Conservation (phyloP, 768 basidiomycete species). For the Leucosporidium scottii region DNA sequence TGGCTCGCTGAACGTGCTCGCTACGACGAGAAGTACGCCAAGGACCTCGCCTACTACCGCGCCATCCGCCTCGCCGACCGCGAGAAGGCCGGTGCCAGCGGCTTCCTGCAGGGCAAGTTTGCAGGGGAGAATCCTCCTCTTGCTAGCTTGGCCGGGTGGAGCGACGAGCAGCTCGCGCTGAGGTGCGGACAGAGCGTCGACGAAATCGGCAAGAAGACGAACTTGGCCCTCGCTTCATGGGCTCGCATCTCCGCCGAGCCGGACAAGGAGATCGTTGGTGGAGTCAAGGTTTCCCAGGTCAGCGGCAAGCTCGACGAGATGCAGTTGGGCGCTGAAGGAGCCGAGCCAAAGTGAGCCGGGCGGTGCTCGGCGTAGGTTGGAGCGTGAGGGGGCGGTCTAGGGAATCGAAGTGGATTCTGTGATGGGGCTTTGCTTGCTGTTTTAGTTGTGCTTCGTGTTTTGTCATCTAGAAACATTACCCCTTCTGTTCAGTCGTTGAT, state of each 20-base stretch:
- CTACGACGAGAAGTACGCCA: slow-evolving; percentile 41
- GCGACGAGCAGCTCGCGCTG: slow-evolving; percentile 34
- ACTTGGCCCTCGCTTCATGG: slow-evolving; percentile 39
- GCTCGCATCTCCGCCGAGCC: slow-evolving; percentile 39
- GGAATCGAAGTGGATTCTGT: too few relatives aligned
- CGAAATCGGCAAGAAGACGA: slow-evolving; percentile 38
- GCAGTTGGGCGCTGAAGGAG: too few relatives aligned
- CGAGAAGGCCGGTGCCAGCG: slow-evolving; percentile 34
- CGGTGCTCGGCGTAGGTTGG: too few relatives aligned
- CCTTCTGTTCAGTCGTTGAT: too few relatives aligned
- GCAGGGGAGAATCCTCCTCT: slow-evolving; percentile 40
- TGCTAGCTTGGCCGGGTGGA: slow-evolving; percentile 38
- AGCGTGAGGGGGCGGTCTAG: too few relatives aligned
- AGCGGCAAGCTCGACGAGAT: too few relatives aligned
- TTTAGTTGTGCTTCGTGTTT: too few relatives aligned
- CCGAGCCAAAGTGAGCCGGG: too few relatives aligned
- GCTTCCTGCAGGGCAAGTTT: slow-evolving; percentile 41
- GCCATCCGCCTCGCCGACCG: slow-evolving; percentile 31
- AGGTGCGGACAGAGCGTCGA: slow-evolving; percentile 41
- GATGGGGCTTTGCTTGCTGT: too few relatives aligned
- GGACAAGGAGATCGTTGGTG: slow-evolving; percentile 39
- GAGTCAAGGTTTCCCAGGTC: slow-evolving; percentile 23
- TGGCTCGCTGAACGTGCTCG: slow-evolving; percentile 40
- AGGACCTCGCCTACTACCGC: slow-evolving; percentile 36
- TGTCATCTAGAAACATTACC: too few relatives aligned